Conservation (phyloP, 2,329 filamentous ascomycete genomes). For the Xylariaceae sp. region DNA sequence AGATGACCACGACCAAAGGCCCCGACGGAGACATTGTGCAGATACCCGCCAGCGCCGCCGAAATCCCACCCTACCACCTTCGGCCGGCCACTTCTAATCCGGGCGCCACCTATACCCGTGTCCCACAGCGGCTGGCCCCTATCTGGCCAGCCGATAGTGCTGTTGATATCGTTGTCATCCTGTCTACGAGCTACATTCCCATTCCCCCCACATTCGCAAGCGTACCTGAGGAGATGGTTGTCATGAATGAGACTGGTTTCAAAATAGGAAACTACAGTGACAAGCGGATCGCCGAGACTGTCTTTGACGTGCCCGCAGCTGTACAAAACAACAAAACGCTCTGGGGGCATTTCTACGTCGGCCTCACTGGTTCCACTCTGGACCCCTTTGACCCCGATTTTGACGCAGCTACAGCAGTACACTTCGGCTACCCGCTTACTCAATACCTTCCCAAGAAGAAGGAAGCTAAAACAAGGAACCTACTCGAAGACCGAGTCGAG, state of each 20-base stretch:
- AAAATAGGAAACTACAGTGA: constrained; percentile 74
- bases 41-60: constrained; percentile 48
- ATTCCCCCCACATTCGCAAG: constrained; percentile 62
- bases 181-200: constrained; percentile 69
- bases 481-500: constrained; percentile 57
- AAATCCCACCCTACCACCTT: constrained; percentile 59
- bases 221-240: constrained; percentile 60
- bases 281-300: constrained; percentile 68
- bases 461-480: constrained; percentile 75
- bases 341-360: constrained; percentile 91
- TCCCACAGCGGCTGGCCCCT: constrained; percentile 70
- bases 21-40: constrained; percentile 48
- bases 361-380: constrained; percentile 65
- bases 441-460: constrained; percentile 92
- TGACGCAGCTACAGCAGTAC: constrained; percentile 69
- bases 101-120: constrained; percentile 55
- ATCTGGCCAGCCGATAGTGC: constrained; percentile 79
- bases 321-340: constrained; percentile 91
- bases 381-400: constrained; percentile 71
- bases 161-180: constrained; percentile 78
- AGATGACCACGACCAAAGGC: constrained; percentile 44
- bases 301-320: constrained; percentile 67
- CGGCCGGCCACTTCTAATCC: constrained; percentile 57
- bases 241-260: constrained; percentile 77
- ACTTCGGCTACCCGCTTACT: constrained; percentile 80